A percentile compares a stretch with the other conserved stretches of the same genome.
These are phyloP conservation scores for Rhazya stricta DNA, from an alignment of 257 asterid species.

Conservation along the genomic window DNA sequence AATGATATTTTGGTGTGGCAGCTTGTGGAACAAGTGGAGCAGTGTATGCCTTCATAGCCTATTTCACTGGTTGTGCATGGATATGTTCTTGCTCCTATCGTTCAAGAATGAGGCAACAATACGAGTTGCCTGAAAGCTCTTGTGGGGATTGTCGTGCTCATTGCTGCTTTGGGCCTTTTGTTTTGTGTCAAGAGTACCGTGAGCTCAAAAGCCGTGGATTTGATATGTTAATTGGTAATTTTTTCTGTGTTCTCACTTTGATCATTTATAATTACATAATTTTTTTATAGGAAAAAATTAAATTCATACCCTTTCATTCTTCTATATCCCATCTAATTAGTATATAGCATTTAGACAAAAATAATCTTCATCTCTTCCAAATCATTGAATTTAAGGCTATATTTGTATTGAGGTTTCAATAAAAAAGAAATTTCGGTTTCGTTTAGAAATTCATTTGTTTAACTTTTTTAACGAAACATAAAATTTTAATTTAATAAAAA, in stretches of 20 bases:
- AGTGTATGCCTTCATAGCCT: neutral
- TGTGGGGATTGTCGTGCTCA: conserved; percentile 18
- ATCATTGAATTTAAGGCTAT: too few relatives aligned
- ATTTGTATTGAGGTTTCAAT: too few relatives aligned
- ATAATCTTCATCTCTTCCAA: too few relatives aligned
- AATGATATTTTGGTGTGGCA: conserved; percentile 1
- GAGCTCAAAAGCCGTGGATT: conserved; percentile 24
- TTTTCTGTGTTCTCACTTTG: neutral
- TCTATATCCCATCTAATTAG: too few relatives aligned
- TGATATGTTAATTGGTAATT: neutral
- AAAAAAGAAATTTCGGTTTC: too few relatives aligned
- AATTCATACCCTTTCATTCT: too few relatives aligned
- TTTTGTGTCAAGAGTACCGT: conserved; percentile 28
- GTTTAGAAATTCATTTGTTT: too few relatives aligned
- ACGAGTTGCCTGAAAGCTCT: conserved; percentile 4
- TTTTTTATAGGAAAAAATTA: too few relatives aligned
- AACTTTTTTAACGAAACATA: too few relatives aligned
- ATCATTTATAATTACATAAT: neutral
- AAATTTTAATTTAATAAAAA: too few relatives aligned
- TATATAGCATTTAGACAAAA: too few relatives aligned
- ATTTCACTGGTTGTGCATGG: conserved; percentile 7
- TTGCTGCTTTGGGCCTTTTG: conserved; percentile 15
- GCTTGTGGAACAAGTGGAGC: neutral
- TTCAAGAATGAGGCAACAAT: conserved; percentile 19
- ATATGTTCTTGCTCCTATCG: conserved; percentile 20